These are phyloP conservation scores for Gracilaria domingensis DNA, from an alignment of 23 red algal species.

Conservation along the genomic window DNA sequence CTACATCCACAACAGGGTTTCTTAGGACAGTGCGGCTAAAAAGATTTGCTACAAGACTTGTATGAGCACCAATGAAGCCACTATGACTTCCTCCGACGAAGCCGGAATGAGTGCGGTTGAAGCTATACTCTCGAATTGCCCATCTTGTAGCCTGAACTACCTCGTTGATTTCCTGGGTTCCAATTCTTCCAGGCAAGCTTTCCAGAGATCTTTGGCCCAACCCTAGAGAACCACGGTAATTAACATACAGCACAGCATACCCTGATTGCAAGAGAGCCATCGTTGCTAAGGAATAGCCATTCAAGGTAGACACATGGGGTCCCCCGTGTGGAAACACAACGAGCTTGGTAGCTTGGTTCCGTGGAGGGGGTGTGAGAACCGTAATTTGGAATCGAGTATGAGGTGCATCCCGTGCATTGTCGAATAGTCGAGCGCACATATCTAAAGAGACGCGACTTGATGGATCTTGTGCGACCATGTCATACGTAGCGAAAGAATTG, in stretches of 20 bases:
- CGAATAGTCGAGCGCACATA: neutral
- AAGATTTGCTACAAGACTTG: constrained; percentile 53
- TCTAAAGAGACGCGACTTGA: neutral
- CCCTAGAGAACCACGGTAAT: constrained; percentile 91
- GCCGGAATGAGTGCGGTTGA: constrained; percentile 30
- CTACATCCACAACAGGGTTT: constrained; percentile 95
- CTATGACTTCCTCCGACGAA: constrained; percentile 96
- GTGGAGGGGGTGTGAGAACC: constrained; percentile 12
- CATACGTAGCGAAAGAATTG: constrained; percentile 9
- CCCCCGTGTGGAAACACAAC: constrained; percentile 90
- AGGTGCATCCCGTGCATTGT: neutral
- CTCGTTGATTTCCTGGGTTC: constrained; percentile 90
- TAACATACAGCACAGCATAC: constrained; percentile 87
- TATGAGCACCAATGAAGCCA: constrained; percentile 95
- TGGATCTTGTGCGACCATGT: constrained; percentile 18
- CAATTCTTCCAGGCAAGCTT: constrained; percentile 75
- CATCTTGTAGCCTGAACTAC: constrained; percentile 79
- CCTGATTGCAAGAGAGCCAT: constrained; percentile 64
- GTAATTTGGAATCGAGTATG: constrained; percentile 18
- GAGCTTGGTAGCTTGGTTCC: constrained; percentile 43
- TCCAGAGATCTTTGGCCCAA: constrained; percentile 75
- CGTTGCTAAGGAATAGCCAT: constrained; percentile 63
- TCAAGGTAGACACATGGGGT: constrained; percentile 82
- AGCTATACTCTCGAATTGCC: constrained; percentile 51
- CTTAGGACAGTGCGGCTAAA: constrained; percentile 80